phyloP scores from a whole-genome alignment of 371 early-diverging fungal species.

The Dentiscutata heterogama region DNA sequence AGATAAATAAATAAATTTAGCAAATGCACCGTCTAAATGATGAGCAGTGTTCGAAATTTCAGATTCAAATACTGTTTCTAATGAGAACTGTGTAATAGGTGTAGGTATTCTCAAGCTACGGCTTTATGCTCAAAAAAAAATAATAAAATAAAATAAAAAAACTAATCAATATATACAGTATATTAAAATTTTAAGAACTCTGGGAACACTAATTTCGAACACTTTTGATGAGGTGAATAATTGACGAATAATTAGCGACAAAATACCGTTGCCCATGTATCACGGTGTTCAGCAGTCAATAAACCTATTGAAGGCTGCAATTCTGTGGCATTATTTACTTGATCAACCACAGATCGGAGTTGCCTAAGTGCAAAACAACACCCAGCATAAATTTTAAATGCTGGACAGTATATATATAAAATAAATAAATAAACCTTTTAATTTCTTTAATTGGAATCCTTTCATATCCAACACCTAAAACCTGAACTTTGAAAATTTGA shows the following conservation, averaged over 20 bases:
- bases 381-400: not conserved
- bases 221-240: too few species aligned
- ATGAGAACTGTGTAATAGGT: too few species aligned
- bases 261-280: conserved; percentile 82
- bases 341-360: conserved; percentile 67
- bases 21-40: not conserved
- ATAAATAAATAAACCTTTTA: conserved; percentile 57
- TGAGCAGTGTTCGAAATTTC: too few species aligned
- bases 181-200: too few species aligned
- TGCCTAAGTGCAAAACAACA: conserved; percentile 56
- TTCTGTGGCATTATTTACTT: conserved; percentile 65
- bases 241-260: not conserved
- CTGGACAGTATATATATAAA: too few species aligned
- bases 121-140: too few species aligned
- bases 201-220: too few species aligned
- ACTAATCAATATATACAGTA: too few species aligned
- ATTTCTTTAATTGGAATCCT: conserved; percentile 72
- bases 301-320: conserved; percentile 78
- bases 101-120: too few species aligned
- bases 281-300: conserved; percentile 87
- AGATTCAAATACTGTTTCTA: too few species aligned
- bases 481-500: conserved; percentile 84
- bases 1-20: conserved; percentile 6
- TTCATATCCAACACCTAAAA: conserved; percentile 75
- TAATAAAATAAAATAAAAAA: too few species aligned